Conservation (phyloP, 805 yeast species). For the Jamesozyma gamospora region DNA sequence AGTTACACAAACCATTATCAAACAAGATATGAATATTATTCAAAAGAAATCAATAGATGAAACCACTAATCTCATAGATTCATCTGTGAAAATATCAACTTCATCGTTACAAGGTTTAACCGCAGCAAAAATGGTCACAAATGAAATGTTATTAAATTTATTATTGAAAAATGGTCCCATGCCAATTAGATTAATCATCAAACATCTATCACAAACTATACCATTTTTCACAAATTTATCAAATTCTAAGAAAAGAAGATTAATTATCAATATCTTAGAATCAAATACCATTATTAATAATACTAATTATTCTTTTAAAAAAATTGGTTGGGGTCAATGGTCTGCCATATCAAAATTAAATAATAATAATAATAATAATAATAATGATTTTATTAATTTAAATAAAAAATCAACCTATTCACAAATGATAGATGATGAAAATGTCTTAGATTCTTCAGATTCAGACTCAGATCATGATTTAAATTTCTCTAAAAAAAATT, state of each 20-base stretch:
- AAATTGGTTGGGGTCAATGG: conserved; percentile 98
- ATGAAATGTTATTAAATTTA: conserved; percentile 61
- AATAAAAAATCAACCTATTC: conserved; percentile 19
- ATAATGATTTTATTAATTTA: conserved; percentile 34
- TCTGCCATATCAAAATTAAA: conserved; percentile 39
- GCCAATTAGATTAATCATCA: conserved; percentile 82
- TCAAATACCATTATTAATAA: conserved; percentile 36
- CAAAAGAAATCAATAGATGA: too few species aligned
- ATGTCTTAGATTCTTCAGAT: conserved; percentile 1
- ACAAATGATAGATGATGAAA: neutral
- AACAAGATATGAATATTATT: too few species aligned
- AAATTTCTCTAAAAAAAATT: neutral
- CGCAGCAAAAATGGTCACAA: conserved; percentile 60
- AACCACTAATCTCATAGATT: too few species aligned
- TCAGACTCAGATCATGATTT: neutral
- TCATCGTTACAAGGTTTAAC: conserved; percentile 1
- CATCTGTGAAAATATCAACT: too few species aligned
- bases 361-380: conserved; percentile 11
- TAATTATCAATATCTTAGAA: conserved; percentile 82
- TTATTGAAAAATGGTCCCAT: conserved; percentile 71
- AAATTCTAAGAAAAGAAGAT: conserved; percentile 76
- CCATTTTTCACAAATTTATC: conserved; percentile 72
- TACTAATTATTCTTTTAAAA: conserved; percentile 64
- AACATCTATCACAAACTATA: conserved; percentile 61
- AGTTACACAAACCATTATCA: too few species aligned